Evolutionary conservation across 768 basidiomycete species (phyloP).

Genomic region (Russula griseocarnosa): DNA sequence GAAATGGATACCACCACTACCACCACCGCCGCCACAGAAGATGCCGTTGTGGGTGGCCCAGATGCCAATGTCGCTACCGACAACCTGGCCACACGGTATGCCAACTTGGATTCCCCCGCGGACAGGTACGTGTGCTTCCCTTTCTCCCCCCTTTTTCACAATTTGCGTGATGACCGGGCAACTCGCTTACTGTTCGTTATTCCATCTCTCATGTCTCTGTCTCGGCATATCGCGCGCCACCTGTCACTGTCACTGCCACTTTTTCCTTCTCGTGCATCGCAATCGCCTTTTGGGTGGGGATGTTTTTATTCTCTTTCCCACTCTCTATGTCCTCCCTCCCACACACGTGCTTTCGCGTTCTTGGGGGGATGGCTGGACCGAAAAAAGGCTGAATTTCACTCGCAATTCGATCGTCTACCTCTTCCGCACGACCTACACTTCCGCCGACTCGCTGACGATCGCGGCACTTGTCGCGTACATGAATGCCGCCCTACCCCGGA

Average conservation of each 20-base stretch:
- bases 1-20: constrained; percentile 15
- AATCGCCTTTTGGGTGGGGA: neutral
- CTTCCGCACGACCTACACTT: constrained; percentile 63
- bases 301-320: neutral
- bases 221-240: neutral
- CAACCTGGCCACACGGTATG: constrained; percentile 35
- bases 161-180: constrained; percentile 20
- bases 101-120: constrained; percentile 55
- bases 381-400: constrained; percentile 55
- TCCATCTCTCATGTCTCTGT: neutral
- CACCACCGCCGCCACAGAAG: constrained; percentile 9
- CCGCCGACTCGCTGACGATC: constrained; percentile 64
- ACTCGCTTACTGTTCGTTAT: neutral
- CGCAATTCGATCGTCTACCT: constrained; percentile 58
- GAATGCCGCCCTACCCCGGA: constrained; percentile 74
- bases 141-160: constrained; percentile 15
- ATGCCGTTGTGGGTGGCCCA: constrained; percentile 19
- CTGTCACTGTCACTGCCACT: neutral
- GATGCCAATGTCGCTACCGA: constrained; percentile 16
- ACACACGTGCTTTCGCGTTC: neutral
- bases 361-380: neutral
- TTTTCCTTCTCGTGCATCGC: neutral
- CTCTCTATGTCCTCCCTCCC: neutral
- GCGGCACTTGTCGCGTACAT: constrained; percentile 65
- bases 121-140: constrained; percentile 51